Base-by-base conservation (phyloP, 176 grass and related monocot genomes). In the Carex kokanica region DNA sequence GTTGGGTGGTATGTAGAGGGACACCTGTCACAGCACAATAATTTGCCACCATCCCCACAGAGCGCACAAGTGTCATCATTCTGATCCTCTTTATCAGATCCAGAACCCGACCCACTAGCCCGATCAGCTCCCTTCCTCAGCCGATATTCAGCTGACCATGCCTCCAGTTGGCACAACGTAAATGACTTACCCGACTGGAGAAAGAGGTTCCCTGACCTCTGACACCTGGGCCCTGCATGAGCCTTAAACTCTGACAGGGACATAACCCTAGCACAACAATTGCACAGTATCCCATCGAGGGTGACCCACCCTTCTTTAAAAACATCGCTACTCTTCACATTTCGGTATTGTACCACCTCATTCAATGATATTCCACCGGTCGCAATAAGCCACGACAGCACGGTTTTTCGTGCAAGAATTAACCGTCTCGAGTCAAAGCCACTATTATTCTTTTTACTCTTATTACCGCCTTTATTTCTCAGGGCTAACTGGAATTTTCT, bases 11-110 rank as follows among this genome's bases (percentile, higher is more conserved):
- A 99, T 41, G 96, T 99, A 70, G 92, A 95, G 61, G 96, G 96
- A 78, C 96, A 99, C 74, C 78, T 99, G 84, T 99, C 96, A 85
- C 96, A 99, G 82, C 96, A 99, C 81, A 99, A 85, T 81, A 99
- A 91, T 80, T 99, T 91, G 31, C 96, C 96, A 25, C 96, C 96
- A 89, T 99, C 96, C 78, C 93, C 93, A 88, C 96, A 99, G 52
- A 99, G 88, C 52, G 93, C 96, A 83, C 96, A 99, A 8, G 96
- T 95, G 79, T 99, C 96, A 36, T 99, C 96, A 85, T 88, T 95
- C 86, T 93, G 87, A 89, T 99, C 96, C 49, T 89, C 64, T 18
- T 88, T 85, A 69, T 88, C 84, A 64, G 58, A 91, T 62, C 78
- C 78, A 29, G 80, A 65, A 4, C 80, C 80, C 13, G 80, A 82